Conservation (phyloP, 176 grass and related monocot genomes). For the Carex cristatella region DNA sequence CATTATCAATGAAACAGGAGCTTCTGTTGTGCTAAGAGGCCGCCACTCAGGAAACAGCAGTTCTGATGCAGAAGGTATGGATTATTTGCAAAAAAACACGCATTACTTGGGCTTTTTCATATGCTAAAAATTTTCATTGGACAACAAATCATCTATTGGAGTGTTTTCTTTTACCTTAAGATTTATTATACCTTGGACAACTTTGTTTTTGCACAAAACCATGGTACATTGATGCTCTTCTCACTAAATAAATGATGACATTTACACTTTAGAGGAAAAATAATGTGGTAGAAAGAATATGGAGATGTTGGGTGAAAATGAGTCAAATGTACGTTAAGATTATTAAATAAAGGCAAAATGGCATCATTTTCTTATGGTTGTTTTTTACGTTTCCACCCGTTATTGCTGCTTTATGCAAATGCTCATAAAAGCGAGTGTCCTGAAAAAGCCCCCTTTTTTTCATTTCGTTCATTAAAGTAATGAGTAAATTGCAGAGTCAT, state of each 20-base stretch:
- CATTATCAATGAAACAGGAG: constrained; percentile 97
- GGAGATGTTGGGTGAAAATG: not conserved
- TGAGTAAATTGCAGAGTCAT: constrained; percentile 40
- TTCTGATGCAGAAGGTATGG: constrained; percentile 54
- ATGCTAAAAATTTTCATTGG: not conserved
- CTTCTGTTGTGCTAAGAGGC: constrained; percentile 72
- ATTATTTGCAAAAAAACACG: constrained; percentile 19
- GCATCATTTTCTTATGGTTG: constrained; percentile 5
- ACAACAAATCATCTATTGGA: not conserved
- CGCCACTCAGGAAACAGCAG: constrained; percentile 42
- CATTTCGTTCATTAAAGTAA: not conserved
- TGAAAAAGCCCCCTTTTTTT: not conserved
- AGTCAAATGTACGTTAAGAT: not conserved
- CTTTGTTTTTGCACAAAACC: not conserved
- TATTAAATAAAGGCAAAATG: not conserved
- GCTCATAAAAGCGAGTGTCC: not conserved
- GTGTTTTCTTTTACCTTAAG: not conserved
- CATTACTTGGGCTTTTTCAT: not conserved
- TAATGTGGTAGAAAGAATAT: not conserved
- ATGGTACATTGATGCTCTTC: not conserved
- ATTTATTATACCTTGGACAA: not conserved
- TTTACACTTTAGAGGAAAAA: not conserved
- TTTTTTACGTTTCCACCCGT: not conserved
- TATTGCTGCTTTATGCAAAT: constrained; percentile 2
- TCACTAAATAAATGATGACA: not conserved